A percentile compares a stretch with the other conserved stretches of the same genome.
These are phyloP conservation scores for Gentiana macrophylla DNA, from an alignment of 257 asterid species.

Conservation along the genomic window DNA sequence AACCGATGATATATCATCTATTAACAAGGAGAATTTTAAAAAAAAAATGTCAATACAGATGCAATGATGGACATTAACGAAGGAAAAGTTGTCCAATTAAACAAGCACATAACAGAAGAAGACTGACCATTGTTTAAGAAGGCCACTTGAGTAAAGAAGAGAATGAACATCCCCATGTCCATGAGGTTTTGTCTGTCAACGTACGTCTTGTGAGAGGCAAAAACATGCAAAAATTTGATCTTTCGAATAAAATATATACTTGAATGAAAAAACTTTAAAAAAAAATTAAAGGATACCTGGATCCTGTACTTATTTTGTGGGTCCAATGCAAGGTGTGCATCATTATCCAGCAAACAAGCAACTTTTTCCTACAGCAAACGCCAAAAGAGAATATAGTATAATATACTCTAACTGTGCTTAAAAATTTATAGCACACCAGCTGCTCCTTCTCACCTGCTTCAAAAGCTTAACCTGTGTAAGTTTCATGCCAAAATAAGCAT, in stretches of 20 bases:
- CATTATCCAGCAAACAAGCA: conserved; percentile 97
- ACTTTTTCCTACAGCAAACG: conserved; percentile 74
- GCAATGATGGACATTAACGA: no score
- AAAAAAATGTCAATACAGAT: no score
- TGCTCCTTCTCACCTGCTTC: conserved; percentile 57
- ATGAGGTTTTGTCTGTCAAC: conserved; percentile 85
- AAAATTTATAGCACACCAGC: conserved; percentile 1
- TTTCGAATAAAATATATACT: no score
- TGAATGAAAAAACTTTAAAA: no score
- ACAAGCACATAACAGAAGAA: conserved; percentile 2
- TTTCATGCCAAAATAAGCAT: conserved; percentile 92
- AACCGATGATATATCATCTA: no score
- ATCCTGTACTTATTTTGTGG: conserved; percentile 64
- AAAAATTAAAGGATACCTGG: conserved; percentile 46
- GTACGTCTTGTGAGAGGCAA: conserved; percentile 2
- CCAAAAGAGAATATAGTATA: conserved; percentile 8
- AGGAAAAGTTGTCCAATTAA: no score
- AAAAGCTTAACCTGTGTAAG: conserved; percentile 73
- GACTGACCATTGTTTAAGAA: conserved; percentile 77
- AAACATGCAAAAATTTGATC: no score
- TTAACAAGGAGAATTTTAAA: no score
- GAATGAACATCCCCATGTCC: conserved; percentile 99
- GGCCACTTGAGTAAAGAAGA: conserved; percentile 84
- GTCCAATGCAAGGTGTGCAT: conserved; percentile 87
- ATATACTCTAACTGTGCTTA: conserved; percentile 3